These are phyloP conservation scores for Saturnispora dispora DNA, from an alignment of 805 yeast species.

Conservation along the genomic window DNA sequence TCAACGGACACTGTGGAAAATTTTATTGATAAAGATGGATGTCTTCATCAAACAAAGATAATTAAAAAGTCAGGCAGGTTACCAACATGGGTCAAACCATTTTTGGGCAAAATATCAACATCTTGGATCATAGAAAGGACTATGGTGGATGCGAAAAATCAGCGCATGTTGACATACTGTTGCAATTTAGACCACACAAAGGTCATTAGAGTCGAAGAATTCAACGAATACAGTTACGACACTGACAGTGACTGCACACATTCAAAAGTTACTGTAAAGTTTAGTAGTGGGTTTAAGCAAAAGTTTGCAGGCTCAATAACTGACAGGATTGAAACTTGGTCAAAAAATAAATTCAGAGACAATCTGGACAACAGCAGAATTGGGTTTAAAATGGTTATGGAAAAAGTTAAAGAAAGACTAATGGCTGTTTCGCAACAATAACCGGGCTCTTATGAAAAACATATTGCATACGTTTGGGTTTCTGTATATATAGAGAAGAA, in stretches of 20 bases:
- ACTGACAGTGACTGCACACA: slow-evolving; percentile 28
- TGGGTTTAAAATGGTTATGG: slow-evolving; percentile 76
- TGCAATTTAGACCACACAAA: slow-evolving; percentile 78
- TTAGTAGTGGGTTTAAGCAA: slow-evolving; percentile 55
- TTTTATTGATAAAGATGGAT: slow-evolving; percentile 50
- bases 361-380: slow-evolving; percentile 56
- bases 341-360: slow-evolving; percentile 57
- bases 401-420: slow-evolving; percentile 24
- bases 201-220: slow-evolving; percentile 73
- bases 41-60: slow-evolving; percentile 61
- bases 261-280: slow-evolving; percentile 47
- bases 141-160: slow-evolving; percentile 52
- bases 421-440: background rate
- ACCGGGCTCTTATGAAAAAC: background rate
- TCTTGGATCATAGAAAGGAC: slow-evolving; percentile 79
- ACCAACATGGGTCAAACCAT: slow-evolving; percentile 71
- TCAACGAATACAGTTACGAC: slow-evolving; percentile 42
- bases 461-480: slow-evolving; percentile 4
- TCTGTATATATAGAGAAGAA: background rate
- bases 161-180: slow-evolving; percentile 57
- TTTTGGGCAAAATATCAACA: slow-evolving; percentile 59
- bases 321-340: slow-evolving; percentile 75
- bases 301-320: slow-evolving; percentile 44
- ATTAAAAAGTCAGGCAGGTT: slow-evolving; percentile 72
- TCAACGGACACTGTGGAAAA: slow-evolving; percentile 70